Percentiles rank a stretch among this genome's conserved stretches.
These are phyloP conservation scores for Jackrogersella multiformis DNA, from an alignment of 495 filamentous ascomycete species.

Conservation along the genomic window DNA sequence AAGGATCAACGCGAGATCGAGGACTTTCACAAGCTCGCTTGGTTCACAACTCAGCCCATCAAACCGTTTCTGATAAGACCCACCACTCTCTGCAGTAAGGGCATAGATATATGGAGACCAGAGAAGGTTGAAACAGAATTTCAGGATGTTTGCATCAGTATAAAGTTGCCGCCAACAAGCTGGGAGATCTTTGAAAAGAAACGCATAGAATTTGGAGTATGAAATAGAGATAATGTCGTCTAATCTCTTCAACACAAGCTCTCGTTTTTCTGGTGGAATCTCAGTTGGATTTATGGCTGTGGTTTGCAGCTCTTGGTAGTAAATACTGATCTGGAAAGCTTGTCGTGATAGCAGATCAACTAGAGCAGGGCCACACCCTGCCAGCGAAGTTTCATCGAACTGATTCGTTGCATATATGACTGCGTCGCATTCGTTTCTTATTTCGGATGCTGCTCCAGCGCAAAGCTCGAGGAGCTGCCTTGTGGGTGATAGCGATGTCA, in stretches of 20 bases:
- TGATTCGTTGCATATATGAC: conserved; percentile 21
- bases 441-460: conserved; percentile 29
- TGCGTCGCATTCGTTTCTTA: conserved; percentile 43
- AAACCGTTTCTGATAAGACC: background rate
- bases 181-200: conserved; percentile 78
- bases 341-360: conserved; percentile 51
- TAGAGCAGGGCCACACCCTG: conserved; percentile 49
- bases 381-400: conserved; percentile 21
- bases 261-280: conserved; percentile 7
- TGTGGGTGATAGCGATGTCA: conserved; percentile 33
- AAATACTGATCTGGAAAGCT: conserved; percentile 37
- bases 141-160: conserved; percentile 77
- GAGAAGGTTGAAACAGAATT: conserved; percentile 58
- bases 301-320: conserved; percentile 22
- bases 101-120: conserved; percentile 44
- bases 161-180: conserved; percentile 79
- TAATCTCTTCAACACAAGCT: conserved; percentile 45
- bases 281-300: background rate
- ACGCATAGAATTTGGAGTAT: conserved; percentile 74
- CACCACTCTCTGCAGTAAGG: conserved; percentile 30
- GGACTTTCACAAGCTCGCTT: conserved; percentile 63
- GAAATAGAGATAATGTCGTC: conserved; percentile 56
- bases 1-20: conserved; percentile 86
- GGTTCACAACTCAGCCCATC: conserved; percentile 47
- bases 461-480: conserved; percentile 39